These are phyloP conservation scores for Colletotrichum sp. DNA, from an alignment of 2,329 filamentous ascomycete genomes.

Conservation along the genomic window DNA sequence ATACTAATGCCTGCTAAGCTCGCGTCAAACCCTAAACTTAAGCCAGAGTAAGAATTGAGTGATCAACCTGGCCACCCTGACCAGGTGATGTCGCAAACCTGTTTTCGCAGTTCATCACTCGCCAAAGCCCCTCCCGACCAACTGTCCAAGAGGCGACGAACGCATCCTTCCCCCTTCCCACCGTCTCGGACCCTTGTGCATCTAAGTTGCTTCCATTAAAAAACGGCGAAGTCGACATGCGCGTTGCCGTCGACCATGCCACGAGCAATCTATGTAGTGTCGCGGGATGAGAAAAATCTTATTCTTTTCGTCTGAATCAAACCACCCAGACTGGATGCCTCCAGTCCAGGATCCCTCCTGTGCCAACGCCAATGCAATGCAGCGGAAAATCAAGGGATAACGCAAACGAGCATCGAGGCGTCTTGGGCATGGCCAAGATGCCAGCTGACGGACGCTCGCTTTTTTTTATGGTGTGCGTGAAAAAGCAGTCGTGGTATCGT, in stretches of 20 bases:
- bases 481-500: conserved; percentile 53
- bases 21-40: neutral
- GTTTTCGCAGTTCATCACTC: neutral
- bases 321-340: conserved; percentile 29
- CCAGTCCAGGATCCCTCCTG: conserved; percentile 25
- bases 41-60: conserved; percentile 4
- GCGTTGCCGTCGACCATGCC: conserved; percentile 24
- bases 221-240: conserved; percentile 20
- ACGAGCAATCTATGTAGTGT: conserved; percentile 46
- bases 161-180: neutral
- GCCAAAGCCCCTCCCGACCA: neutral
- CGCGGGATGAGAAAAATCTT: conserved; percentile 42
- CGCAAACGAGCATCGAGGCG: conserved; percentile 16
- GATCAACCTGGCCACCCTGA: neutral
- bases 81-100: neutral
- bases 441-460: conserved; percentile 1
- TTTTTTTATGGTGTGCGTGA: conserved; percentile 15
- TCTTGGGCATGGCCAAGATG: neutral
- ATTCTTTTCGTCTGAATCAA: conserved; percentile 37
- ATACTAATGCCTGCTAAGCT: neutral
- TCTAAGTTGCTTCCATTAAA: conserved; percentile 21
- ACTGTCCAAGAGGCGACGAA: neutral
- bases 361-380: conserved; percentile 67
- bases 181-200: neutral
- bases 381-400: conserved; percentile 43